These are phyloP conservation scores for Fusarium compactum DNA, from an alignment of 2,329 filamentous ascomycete species.

Conservation along the genomic window DNA sequence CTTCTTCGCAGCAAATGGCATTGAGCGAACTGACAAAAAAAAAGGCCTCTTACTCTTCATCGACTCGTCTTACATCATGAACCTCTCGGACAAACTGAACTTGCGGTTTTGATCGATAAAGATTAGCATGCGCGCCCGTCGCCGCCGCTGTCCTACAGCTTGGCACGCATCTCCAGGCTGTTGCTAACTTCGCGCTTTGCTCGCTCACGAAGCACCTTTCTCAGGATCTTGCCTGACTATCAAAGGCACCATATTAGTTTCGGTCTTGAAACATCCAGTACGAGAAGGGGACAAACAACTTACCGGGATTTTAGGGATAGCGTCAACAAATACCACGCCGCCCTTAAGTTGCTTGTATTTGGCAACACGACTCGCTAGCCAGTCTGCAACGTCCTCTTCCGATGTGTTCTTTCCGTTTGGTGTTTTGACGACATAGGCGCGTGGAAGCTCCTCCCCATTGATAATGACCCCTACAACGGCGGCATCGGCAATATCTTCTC, in stretches of 20 bases:
- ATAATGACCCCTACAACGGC: constrained; percentile 72
- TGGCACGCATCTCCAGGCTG: constrained; percentile 49
- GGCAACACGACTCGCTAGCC: constrained; percentile 73
- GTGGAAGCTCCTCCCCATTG: constrained; percentile 68
- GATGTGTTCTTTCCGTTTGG: constrained; percentile 34
- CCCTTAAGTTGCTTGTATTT: constrained; percentile 76
- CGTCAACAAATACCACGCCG: constrained; percentile 75
- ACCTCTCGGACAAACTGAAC: neutral
- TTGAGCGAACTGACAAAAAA: neutral
- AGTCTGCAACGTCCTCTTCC: constrained; percentile 67
- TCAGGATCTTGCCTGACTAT: constrained; percentile 75
- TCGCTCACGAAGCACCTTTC: constrained; percentile 68
- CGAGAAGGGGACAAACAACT: constrained; percentile 36
- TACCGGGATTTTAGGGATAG: constrained; percentile 71
- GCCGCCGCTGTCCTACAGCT: constrained; percentile 47
- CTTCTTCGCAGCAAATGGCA: neutral
- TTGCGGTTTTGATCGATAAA: neutral
- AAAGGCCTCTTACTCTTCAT: neutral
- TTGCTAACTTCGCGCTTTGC: constrained; percentile 66
- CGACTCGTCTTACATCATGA: constrained; percentile 3
- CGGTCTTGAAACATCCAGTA: neutral
- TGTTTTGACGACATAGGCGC: constrained; percentile 69
- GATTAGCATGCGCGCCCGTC: constrained; percentile 43
- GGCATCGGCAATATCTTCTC: constrained; percentile 67
- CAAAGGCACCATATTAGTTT: constrained; percentile 23